Percentiles rank a stretch among this genome's conserved stretches.
phyloP scores from a whole-genome alignment of 768 basidiomycete genomes.

The Trametes gibbosa region DNA sequence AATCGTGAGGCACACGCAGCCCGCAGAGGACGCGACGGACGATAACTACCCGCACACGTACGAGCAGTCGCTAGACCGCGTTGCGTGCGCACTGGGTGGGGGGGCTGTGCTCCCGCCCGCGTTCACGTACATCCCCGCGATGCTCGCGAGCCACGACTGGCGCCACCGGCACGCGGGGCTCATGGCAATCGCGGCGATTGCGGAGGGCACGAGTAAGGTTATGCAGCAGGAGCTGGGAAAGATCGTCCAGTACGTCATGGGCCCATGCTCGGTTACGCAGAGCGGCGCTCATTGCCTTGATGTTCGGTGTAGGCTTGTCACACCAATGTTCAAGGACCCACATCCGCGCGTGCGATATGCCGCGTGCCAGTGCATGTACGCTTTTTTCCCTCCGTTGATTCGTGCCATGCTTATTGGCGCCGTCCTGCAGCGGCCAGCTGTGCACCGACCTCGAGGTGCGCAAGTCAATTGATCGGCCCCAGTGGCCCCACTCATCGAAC shows the following conservation, averaged over 20 bases:
- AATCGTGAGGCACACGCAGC: constrained; percentile 37
- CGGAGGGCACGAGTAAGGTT: constrained; percentile 78
- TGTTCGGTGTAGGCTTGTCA: constrained; percentile 52
- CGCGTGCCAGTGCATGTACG: constrained; percentile 83
- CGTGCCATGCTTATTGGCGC: background rate
- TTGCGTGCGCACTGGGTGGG: constrained; percentile 80
- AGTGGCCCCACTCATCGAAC: background rate
- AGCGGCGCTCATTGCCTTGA: constrained; percentile 16
- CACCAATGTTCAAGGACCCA: constrained; percentile 72
- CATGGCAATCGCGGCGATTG: constrained; percentile 84
- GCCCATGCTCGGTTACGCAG: background rate
- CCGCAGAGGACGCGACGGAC: constrained; percentile 58
- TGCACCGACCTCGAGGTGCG: constrained; percentile 85
- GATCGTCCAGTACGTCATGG: constrained; percentile 65
- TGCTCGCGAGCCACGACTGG: constrained; percentile 85
- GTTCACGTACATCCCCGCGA: constrained; percentile 79
- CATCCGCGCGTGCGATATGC: constrained; percentile 75
- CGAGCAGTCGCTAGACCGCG: constrained; percentile 78
- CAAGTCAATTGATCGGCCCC: background rate
- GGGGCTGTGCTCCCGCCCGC: constrained; percentile 72
- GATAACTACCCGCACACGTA: constrained; percentile 72
- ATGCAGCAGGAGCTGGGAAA: constrained; percentile 82
- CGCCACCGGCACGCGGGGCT: constrained; percentile 79
- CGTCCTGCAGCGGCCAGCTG: constrained; percentile 64
- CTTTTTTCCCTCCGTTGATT: background rate